A percentile compares a stretch with the other conserved stretches of the same genome.
phyloP scores from a whole-genome alignment of 345 rosid genomes.

The Moricandia moricandioides region DNA sequence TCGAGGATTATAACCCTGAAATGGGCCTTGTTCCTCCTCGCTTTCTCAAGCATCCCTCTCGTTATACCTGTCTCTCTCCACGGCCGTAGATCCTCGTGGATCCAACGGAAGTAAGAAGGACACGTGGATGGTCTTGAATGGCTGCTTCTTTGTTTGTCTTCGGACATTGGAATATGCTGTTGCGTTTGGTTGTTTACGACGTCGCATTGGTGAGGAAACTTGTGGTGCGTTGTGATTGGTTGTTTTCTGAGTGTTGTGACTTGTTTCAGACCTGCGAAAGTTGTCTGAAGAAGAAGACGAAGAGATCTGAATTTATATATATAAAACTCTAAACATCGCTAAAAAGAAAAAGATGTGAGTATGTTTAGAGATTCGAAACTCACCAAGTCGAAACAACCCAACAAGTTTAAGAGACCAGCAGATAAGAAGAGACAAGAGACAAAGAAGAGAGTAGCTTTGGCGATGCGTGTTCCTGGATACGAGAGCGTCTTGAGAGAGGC shows the following conservation, averaged over 20 bases:
- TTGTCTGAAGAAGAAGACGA: conserved; percentile 3
- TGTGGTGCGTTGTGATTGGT: conserved; percentile 31
- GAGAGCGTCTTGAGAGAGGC: conserved; percentile 15
- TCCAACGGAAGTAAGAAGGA: conserved; percentile 73
- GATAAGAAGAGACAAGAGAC: conserved; percentile 26
- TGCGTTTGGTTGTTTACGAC: conserved; percentile 25
- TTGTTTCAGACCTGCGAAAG: conserved; percentile 29
- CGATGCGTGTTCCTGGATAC: conserved; percentile 24
- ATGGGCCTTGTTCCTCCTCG: conserved; percentile 47
- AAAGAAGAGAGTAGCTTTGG: conserved; percentile 33
- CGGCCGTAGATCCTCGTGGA: conserved; percentile 70
- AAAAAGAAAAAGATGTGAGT: too few relatives aligned
- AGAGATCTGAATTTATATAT: neutral
- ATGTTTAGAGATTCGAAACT: conserved; percentile 11
- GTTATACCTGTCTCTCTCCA: conserved; percentile 65
- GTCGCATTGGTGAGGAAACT: conserved; percentile 40
- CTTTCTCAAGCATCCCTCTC: conserved; percentile 55
- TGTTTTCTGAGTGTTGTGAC: conserved; percentile 7
- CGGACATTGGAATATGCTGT: neutral
- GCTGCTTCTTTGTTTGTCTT: neutral
- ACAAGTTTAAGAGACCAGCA: conserved; percentile 30
- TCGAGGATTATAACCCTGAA: conserved; percentile 53
- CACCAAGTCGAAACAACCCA: conserved; percentile 32
- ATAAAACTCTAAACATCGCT: neutral
- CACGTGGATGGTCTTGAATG: conserved; percentile 38